These are phyloP conservation scores for Populus tremula DNA, from an alignment of 345 rosid genomes.

Conservation along the genomic window DNA sequence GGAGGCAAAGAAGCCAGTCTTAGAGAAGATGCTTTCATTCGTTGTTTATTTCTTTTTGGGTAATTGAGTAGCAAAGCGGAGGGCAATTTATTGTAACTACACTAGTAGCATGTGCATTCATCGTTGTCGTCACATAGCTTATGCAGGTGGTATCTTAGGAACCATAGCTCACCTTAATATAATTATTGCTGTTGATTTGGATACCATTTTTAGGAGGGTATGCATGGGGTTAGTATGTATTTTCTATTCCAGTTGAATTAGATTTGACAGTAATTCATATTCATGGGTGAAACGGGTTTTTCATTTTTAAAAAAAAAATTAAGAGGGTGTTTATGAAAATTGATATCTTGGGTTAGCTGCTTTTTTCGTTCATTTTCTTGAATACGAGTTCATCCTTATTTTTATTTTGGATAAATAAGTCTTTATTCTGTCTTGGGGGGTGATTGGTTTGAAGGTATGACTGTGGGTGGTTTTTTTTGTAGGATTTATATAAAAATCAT, in stretches of 20 bases:
- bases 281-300: not conserved
- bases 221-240: not conserved
- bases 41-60: not conserved
- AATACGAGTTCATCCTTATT: too few relatives aligned
- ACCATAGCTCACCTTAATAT: not conserved
- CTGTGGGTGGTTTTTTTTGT: too few relatives aligned
- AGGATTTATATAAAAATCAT: too few relatives aligned
- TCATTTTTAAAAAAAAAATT: too few relatives aligned
- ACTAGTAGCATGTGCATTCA: constrained; percentile 1
- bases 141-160: constrained; percentile 1
- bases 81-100: constrained; percentile 12
- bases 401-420: too few relatives aligned
- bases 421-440: too few relatives aligned
- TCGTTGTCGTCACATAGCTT: not conserved
- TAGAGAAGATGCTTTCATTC: not conserved
- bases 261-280: not conserved
- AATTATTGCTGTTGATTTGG: not conserved
- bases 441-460: too few relatives aligned
- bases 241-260: too few relatives aligned
- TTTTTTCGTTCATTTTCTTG: too few relatives aligned
- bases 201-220: not conserved
- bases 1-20: not conserved
- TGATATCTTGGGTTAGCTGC: too few relatives aligned
- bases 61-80: not conserved
- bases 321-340: not conserved